These are phyloP conservation scores for Boletus vermiculosoides DNA, from an alignment of 768 basidiomycete genomes.

Conservation along the genomic window DNA sequence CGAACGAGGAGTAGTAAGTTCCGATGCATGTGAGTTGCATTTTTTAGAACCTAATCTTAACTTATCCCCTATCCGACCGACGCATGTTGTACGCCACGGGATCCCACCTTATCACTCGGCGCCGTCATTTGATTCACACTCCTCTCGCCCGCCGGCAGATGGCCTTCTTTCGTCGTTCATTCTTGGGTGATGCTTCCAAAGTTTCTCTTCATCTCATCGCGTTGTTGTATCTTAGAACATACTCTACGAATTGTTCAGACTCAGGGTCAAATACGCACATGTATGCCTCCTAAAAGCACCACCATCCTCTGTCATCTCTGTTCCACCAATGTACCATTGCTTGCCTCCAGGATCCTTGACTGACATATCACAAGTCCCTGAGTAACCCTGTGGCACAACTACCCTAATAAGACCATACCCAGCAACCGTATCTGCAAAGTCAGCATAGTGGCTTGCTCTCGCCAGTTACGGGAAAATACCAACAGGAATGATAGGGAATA, in stretches of 20 bases:
- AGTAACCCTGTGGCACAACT: not conserved
- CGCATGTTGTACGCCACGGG: not conserved
- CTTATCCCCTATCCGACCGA: not conserved
- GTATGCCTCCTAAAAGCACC: not conserved
- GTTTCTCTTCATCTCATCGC: not conserved
- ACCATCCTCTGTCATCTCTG: not conserved
- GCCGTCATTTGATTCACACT: not conserved
- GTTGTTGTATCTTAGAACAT: not conserved
- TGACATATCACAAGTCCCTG: not conserved
- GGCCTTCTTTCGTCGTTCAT: not conserved
- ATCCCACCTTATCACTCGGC: slow-evolving; percentile 13
- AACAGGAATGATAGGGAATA: too few species aligned
- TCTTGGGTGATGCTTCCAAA: not conserved
- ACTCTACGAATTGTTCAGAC: not conserved
- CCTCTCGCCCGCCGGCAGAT: not conserved
- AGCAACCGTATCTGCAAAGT: not conserved
- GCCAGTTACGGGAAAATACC: not conserved
- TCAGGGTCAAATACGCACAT: not conserved
- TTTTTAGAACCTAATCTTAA: slow-evolving; percentile 3
- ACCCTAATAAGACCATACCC: slow-evolving; percentile 1
- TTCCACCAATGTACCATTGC: not conserved
- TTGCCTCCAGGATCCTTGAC: not conserved
- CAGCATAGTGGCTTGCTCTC: not conserved
- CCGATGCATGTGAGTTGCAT: not conserved
- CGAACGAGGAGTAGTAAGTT: not conserved